phyloP scores from a whole-genome alignment of 2,329 filamentous ascomycete species.

The Pseudopyrenochaeta lycopersici region DNA sequence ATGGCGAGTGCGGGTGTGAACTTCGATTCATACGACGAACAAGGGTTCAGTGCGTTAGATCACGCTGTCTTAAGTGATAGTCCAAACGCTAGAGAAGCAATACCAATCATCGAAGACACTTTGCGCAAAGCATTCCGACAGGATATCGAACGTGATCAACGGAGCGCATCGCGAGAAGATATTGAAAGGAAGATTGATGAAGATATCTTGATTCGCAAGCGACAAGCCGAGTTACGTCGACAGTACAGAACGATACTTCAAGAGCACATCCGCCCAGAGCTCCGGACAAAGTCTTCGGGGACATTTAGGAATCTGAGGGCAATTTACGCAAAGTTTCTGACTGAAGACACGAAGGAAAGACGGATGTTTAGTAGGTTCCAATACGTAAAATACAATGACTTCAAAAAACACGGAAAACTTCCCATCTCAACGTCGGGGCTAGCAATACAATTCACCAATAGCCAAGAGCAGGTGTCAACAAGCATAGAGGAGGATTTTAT shows the following conservation, averaged over 20 bases:
- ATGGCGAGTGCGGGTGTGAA: slow-evolving; percentile 46
- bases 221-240: no score
- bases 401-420: slow-evolving; percentile 36
- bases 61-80: slow-evolving; percentile 48
- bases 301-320: no score
- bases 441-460: not conserved
- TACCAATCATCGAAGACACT: slow-evolving; percentile 41
- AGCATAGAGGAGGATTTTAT: no score
- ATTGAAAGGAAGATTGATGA: no score
- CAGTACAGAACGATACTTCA: no score
- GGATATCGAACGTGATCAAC: no score
- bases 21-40: slow-evolving; percentile 41
- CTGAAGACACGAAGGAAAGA: slow-evolving; percentile 18
- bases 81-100: slow-evolving; percentile 25
- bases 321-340: slow-evolving; percentile 21
- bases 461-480: no score
- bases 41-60: slow-evolving; percentile 51
- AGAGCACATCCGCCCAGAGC: no score
- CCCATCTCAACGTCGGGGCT: slow-evolving; percentile 34
- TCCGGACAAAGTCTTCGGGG: no score
- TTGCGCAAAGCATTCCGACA: slow-evolving; percentile 22
- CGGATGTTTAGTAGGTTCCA: slow-evolving; percentile 42
- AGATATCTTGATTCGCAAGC: no score
- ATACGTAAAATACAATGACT: slow-evolving; percentile 40
- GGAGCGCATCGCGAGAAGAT: no score